Conservation (phyloP, 108 stramenopile species). For the Mayamaea pseudoterrestris region DNA sequence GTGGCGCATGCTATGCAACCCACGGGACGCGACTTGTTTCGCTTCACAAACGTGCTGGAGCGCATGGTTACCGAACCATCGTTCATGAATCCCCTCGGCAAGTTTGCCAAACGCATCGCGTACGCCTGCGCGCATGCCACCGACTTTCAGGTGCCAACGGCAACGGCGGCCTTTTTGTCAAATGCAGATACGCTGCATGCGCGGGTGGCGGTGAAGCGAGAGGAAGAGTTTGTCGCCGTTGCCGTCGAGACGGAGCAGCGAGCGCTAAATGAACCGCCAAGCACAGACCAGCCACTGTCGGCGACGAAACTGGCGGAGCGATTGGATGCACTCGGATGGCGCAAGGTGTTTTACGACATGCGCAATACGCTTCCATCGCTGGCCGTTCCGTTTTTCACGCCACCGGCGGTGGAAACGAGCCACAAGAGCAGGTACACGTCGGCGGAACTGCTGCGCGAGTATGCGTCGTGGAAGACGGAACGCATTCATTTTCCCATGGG, state of each 20-base stretch:
- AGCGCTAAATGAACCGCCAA: background rate
- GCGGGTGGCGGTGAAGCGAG: background rate
- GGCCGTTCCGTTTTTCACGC: constrained; percentile 5
- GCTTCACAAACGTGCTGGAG: constrained; percentile 31
- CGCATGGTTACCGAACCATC: constrained; percentile 24
- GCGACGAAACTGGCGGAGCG: constrained; percentile 22
- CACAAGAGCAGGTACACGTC: constrained; percentile 18
- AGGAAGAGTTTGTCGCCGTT: constrained; percentile 7
- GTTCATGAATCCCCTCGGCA: constrained; percentile 46
- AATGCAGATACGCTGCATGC: constrained; percentile 41
- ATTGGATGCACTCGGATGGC: constrained; percentile 72
- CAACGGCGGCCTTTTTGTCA: constrained; percentile 70
- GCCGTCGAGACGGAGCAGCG: constrained; percentile 1
- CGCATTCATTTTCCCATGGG: constrained; percentile 37
- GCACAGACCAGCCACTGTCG: background rate
- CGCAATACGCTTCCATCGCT: constrained; percentile 23
- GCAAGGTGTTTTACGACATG: constrained; percentile 66
- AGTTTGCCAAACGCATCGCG: constrained; percentile 64
- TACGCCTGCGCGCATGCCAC: constrained; percentile 68
- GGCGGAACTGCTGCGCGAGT: constrained; percentile 17
- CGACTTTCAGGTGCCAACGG: constrained; percentile 69
- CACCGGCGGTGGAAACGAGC: constrained; percentile 4
- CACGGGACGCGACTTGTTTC: constrained; percentile 53
- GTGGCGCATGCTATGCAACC: constrained; percentile 32
- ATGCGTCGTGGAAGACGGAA: constrained; percentile 1